phyloP scores from a whole-genome alignment of 495 filamentous ascomycete species.

The Tuber indicum region DNA sequence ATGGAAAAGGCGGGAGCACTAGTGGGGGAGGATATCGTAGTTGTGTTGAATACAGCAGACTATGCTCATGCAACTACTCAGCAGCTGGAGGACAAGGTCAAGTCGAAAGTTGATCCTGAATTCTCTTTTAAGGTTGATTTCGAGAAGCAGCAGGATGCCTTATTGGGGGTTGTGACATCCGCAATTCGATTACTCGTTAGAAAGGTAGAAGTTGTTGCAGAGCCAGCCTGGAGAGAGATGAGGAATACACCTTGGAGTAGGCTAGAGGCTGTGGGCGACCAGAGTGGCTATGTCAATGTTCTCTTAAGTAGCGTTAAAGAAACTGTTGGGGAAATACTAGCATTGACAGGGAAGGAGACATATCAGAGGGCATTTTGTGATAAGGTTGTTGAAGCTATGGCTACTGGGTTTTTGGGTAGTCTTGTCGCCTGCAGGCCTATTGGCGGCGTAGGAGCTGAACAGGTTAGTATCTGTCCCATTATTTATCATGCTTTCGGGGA shows the following conservation, averaged over 20 bases:
- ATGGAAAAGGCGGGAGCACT: conserved; percentile 48
- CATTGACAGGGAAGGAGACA: conserved; percentile 78
- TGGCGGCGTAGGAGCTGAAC: conserved; percentile 91
- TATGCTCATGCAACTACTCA: conserved; percentile 92
- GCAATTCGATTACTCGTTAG: conserved; percentile 77
- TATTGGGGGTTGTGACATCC: conserved; percentile 88
- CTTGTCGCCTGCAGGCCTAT: conserved; percentile 85
- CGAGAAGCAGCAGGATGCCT: conserved; percentile 85
- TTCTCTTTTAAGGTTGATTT: conserved; percentile 71
- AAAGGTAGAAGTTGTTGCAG: conserved; percentile 71
- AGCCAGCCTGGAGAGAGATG: conserved; percentile 93
- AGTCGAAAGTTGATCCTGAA: conserved; percentile 72
- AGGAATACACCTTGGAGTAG: conserved; percentile 91
- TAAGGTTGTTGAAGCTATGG: conserved; percentile 79
- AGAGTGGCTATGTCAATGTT: conserved; percentile 84
- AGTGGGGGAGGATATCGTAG: conserved; percentile 66
- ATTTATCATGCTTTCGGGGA: neutral
- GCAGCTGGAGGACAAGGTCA: conserved; percentile 92
- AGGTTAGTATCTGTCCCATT: conserved; percentile 48
- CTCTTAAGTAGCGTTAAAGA: conserved; percentile 64
- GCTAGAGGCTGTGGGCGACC: conserved; percentile 90
- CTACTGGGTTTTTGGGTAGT: conserved; percentile 69
- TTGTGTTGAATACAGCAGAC: conserved; percentile 92
- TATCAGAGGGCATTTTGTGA: conserved; percentile 94
- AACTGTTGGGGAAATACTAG: conserved; percentile 64